Base-by-base conservation (phyloP, 1,284 basidiomycete genomes). In the Meira nashicola region DNA sequence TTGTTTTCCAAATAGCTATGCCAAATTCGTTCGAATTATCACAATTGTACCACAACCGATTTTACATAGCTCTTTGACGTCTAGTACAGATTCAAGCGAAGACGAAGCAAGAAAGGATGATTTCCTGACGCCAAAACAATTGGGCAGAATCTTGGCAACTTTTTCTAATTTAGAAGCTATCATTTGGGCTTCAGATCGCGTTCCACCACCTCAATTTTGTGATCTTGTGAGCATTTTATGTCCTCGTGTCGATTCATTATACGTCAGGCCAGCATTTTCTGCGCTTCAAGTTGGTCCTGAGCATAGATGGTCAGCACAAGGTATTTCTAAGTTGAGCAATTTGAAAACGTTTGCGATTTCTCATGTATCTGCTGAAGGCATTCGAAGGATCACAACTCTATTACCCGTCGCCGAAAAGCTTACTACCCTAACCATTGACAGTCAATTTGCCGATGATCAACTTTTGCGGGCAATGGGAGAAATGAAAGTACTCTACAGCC, bases 121-220 rank as follows among this genome's bases (percentile, higher is more conserved):
- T 33, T 33, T 33, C 28, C 8, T 33, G 28, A 33, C 28, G 28
- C 28, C 28, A 33, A 33, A 8, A 33, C 28, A 33, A 8, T 33
- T 53, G 11, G 38, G 50, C 5, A 41, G 5, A 5, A 19, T 41
- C 38, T 33, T 53, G 14, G 50, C 12, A 5, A 19, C 38, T 41
- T 25, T 53, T n/a, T 15, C 50, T 15, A 28, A 53, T 53, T 25
- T 53, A 25, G 50, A 53, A 38, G 50, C 50, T 15, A 17, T 53
- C 23, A 39, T 53, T 39, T 53, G 50, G 50, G 50, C 50, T 17
- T 23, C 50, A 23, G 50, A 53, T 39, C 50, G 50, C 2, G 19
- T 39, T 17, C 50, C 50, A 3, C 37, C 37, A 3, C 37, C 14
- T 33, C 28, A 33, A 33, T 33, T 33, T 8, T 33, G 28, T 33